Evolutionary conservation across 2,329 filamentous ascomycete genomes (phyloP).

Genomic region (Mollisiaceae sp.): DNA sequence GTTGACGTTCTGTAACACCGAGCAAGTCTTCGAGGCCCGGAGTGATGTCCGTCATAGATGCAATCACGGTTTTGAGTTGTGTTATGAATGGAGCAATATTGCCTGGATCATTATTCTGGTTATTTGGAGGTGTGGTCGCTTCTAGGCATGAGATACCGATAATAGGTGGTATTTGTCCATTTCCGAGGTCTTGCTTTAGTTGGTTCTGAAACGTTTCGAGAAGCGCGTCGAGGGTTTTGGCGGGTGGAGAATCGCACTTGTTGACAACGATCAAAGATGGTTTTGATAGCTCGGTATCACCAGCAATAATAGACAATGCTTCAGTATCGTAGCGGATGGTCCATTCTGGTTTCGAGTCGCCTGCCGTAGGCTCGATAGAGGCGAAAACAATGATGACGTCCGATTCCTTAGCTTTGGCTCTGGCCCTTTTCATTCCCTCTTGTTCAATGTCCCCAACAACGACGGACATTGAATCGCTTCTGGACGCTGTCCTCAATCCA

Average conservation of each 20-base stretch:
- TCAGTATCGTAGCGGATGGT: conserved; percentile 60
- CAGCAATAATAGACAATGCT: conserved; percentile 48
- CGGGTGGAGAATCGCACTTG: conserved; percentile 59
- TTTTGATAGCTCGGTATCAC: conserved; percentile 44
- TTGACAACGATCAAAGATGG: conserved; percentile 64
- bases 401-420: conserved; percentile 78
- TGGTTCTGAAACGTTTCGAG: background rate
- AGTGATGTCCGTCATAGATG: conserved; percentile 71
- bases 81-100: conserved; percentile 69
- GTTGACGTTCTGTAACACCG: conserved; percentile 89
- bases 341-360: conserved; percentile 35
- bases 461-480: conserved; percentile 26
- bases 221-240: background rate
- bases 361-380: conserved; percentile 65
- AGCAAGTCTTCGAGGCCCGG: conserved; percentile 81
- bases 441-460: conserved; percentile 83
- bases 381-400: conserved; percentile 85
- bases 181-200: conserved; percentile 49
- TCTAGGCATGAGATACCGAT: conserved; percentile 76
- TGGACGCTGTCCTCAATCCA: conserved; percentile 67
- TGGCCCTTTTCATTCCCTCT: conserved; percentile 89
- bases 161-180: conserved; percentile 39
- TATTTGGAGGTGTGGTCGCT: conserved; percentile 44
- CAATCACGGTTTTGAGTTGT: conserved; percentile 71
- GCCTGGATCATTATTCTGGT: conserved; percentile 55